Percentiles rank a stretch among this genome's conserved stretches.
Conservation (phyloP, 495 filamentous ascomycete species). For the Penicillium cinerascens region DNA sequence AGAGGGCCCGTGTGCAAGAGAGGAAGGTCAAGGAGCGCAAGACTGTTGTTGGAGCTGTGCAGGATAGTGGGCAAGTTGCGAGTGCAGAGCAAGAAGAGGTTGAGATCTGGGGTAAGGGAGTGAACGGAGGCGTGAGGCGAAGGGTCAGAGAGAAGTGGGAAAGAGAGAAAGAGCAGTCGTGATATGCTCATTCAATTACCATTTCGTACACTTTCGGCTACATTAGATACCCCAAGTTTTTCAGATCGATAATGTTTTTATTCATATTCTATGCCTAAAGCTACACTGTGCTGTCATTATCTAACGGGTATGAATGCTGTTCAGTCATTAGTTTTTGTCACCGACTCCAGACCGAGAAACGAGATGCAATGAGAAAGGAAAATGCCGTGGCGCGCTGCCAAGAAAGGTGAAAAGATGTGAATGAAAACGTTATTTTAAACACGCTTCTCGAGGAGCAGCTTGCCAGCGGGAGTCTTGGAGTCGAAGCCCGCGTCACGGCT, state of each 20-base stretch:
- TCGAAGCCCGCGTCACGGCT: conserved; percentile 58
- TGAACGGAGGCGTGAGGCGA: conserved; percentile 45
- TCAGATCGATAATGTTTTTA: not conserved
- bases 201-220: not conserved
- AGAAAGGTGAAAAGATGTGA: conserved; percentile 2
- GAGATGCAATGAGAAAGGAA: conserved; percentile 12
- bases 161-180: conserved; percentile 6
- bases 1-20: conserved; percentile 65
- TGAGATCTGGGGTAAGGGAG: conserved; percentile 45
- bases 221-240: conserved; percentile 1
- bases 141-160: conserved; percentile 46
- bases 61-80: conserved; percentile 1
- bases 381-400: conserved; percentile 4
- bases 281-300: conserved; percentile 28
- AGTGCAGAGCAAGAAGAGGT: conserved; percentile 37
- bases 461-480: conserved; percentile 54
- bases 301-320: conserved; percentile 32
- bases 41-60: conserved; percentile 58
- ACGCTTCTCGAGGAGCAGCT: conserved; percentile 60
- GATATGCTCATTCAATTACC: not conserved
- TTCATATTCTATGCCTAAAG: conserved; percentile 24
- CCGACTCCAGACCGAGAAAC: conserved; percentile 10
- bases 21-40: conserved; percentile 66
- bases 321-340: conserved; percentile 31
- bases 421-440: conserved; percentile 25